Percentiles rank a stretch among this genome's conserved stretches.
Evolutionary conservation across 768 basidiomycete genomes (phyloP).

Genomic region (Strobilomyces echinocephalus): DNA sequence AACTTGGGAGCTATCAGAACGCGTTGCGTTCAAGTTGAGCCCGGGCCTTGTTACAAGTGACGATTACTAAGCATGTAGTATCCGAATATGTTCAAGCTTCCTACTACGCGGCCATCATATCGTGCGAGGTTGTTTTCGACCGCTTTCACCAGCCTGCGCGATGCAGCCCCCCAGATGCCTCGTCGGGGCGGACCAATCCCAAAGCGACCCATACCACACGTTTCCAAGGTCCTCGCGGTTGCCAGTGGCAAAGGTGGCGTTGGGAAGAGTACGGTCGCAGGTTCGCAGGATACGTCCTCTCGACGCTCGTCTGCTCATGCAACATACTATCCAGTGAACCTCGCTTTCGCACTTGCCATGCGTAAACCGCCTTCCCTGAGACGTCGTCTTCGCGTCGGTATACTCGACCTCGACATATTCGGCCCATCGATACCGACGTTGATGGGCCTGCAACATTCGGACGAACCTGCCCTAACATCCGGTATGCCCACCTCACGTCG

Average conservation of each 20-base stretch:
- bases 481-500: slow-evolving; percentile 39
- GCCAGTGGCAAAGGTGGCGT: slow-evolving; percentile 96
- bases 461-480: slow-evolving; percentile 72
- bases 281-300: slow-evolving; percentile 37
- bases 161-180: slow-evolving; percentile 54
- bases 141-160: slow-evolving; percentile 27
- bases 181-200: slow-evolving; percentile 49
- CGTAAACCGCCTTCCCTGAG: slow-evolving; percentile 29
- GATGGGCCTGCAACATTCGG: slow-evolving; percentile 77
- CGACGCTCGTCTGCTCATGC: slow-evolving; percentile 5
- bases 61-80: no score
- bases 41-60: no score
- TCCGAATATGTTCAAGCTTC: neutral
- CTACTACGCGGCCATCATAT: neutral
- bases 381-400: slow-evolving; percentile 62
- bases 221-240: slow-evolving; percentile 76
- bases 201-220: slow-evolving; percentile 62
- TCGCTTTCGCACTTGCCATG: slow-evolving; percentile 69
- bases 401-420: slow-evolving; percentile 94
- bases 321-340: slow-evolving; percentile 52
- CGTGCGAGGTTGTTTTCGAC: slow-evolving; percentile 18
- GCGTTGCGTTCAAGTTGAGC: no score
- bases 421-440: slow-evolving; percentile 92
- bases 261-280: slow-evolving; percentile 90
- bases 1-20: no score